Percentiles rank a stretch among this genome's conserved stretches.
phyloP scores from a whole-genome alignment of 2,329 filamentous ascomycete genomes.

The Colletotrichum simmondsii region DNA sequence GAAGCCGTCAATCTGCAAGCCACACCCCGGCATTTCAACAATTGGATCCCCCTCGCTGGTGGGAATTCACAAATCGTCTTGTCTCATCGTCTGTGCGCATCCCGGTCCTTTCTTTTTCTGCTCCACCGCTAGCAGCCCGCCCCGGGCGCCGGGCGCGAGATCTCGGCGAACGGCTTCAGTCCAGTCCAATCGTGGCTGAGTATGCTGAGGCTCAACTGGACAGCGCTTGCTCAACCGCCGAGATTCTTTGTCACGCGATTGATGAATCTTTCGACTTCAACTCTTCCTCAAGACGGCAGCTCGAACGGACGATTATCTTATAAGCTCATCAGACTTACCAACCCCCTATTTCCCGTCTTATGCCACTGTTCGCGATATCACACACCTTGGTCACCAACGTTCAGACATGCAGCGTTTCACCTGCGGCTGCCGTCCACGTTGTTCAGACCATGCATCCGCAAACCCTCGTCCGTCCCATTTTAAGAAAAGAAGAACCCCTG shows the following conservation, averaged over 20 bases:
- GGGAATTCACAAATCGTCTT: slow-evolving; percentile 10
- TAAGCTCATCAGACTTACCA: background rate
- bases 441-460: slow-evolving; percentile 20
- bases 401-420: slow-evolving; percentile 35
- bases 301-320: background rate
- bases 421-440: slow-evolving; percentile 11
- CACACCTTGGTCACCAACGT: slow-evolving; percentile 13
- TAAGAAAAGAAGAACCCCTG: slow-evolving; percentile 15
- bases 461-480: slow-evolving; percentile 18
- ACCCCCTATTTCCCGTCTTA: background rate
- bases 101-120: slow-evolving; percentile 3
- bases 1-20: background rate
- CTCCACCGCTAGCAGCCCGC: slow-evolving; percentile 3
- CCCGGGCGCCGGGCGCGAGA: background rate
- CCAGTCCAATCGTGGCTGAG: slow-evolving; percentile 12
- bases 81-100: slow-evolving; percentile 32
- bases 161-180: slow-evolving; percentile 15
- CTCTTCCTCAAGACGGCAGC: background rate
- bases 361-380: slow-evolving; percentile 15
- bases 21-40: background rate
- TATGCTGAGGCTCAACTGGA: slow-evolving; percentile 12
- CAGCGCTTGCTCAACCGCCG: slow-evolving; percentile 13
- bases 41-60: background rate
- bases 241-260: background rate
- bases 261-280: background rate